Conservation (phyloP, 2,329 filamentous ascomycete species). For the Verticillium longisporum region DNA sequence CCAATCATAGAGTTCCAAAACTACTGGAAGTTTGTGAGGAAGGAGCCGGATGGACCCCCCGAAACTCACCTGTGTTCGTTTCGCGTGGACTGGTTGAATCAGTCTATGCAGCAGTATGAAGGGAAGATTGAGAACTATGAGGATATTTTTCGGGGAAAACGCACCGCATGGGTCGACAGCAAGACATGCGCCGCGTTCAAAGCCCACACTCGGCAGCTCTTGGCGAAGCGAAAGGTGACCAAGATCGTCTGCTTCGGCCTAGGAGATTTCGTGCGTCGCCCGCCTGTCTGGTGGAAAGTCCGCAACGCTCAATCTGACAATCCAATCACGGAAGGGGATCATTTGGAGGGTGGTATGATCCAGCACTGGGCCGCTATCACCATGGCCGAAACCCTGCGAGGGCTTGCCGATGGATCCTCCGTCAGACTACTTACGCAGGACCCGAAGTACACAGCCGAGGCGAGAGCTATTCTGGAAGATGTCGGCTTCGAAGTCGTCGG, state of each 20-base stretch:
- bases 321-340: neutral
- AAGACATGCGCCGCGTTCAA: neutral
- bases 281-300: too few relatives aligned
- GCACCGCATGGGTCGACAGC: neutral
- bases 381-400: neutral
- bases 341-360: neutral
- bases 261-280: neutral
- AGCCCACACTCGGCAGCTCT: neutral
- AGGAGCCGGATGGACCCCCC: neutral
- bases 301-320: neutral
- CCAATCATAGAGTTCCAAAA: neutral
- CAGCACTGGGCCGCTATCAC: neutral
- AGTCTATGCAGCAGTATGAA: neutral
- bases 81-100: neutral
- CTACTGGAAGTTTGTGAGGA: neutral
- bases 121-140: neutral
- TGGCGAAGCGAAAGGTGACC: neutral
- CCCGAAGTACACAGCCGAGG: constrained; percentile 2
- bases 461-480: constrained; percentile 11
- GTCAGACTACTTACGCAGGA: neutral
- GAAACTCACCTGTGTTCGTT: neutral
- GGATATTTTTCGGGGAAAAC: neutral
- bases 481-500: constrained; percentile 17
- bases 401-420: neutral
- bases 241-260: neutral